Percentiles rank a stretch among this genome's conserved stretches.
phyloP scores from a whole-genome alignment of 208 protist genomes.

The Leishmania major region DNA sequence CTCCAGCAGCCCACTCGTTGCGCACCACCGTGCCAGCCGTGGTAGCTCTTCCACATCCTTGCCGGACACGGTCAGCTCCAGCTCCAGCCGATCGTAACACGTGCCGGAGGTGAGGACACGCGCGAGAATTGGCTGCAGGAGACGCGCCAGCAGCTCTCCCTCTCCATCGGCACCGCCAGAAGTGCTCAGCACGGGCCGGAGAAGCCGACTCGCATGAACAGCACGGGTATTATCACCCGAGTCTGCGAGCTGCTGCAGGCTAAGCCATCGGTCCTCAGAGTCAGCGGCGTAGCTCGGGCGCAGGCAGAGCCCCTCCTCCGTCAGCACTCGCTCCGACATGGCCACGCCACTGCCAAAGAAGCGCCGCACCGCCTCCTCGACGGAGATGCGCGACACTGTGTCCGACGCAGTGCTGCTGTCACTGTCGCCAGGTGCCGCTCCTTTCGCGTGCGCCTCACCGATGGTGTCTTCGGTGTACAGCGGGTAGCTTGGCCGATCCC shows the following conservation, averaged over 20 bases:
- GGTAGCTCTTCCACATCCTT: conserved; percentile 43
- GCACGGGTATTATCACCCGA: conserved; percentile 20
- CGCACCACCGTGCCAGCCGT: conserved; percentile 73
- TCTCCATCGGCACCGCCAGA: conserved; percentile 36
- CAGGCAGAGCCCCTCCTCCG: conserved; percentile 59
- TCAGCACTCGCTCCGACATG: conserved; percentile 23
- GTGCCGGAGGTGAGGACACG: conserved; percentile 30
- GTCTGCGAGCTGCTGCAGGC: conserved; percentile 24
- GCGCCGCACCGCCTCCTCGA: conserved; percentile 35
- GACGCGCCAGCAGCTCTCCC: conserved; percentile 48
- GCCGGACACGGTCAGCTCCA: conserved; percentile 77
- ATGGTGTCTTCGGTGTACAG: conserved; percentile 19
- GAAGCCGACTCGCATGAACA: conserved; percentile 30
- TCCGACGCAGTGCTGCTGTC: background rate
- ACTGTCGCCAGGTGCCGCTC: background rate
- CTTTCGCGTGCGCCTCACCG: background rate
- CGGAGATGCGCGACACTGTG: conserved; percentile 13
- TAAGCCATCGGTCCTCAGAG: conserved; percentile 30
- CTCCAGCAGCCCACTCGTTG: conserved; percentile 46
- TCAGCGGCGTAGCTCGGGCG: conserved; percentile 50
- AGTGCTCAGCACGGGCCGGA: conserved; percentile 56
- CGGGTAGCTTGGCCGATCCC: conserved; percentile 16
- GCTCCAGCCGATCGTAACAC: conserved; percentile 46
- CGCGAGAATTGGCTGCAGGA: conserved; percentile 53
- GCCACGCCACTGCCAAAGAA: conserved; percentile 35